phyloP scores from a whole-genome alignment of 2,329 filamentous ascomycete genomes.

The Chaetomium globosum region DNA sequence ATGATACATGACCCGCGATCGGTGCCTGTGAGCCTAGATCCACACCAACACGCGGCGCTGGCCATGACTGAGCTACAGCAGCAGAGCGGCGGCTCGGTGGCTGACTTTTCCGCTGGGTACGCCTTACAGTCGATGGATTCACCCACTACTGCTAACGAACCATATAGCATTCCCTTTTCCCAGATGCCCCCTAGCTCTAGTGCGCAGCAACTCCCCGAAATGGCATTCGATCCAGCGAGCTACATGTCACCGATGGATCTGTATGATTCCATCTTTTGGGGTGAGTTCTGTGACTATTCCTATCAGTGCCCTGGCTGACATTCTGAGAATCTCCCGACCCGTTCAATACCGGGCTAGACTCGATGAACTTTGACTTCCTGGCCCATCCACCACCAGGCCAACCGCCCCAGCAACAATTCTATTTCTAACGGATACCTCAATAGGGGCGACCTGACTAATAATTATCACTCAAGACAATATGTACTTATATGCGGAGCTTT shows the following conservation, averaged over 20 bases:
- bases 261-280: slow-evolving; percentile 70
- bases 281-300: slow-evolving; percentile 46
- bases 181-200: slow-evolving; percentile 18
- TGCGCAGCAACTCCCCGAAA: slow-evolving; percentile 45
- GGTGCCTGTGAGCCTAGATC: slow-evolving; percentile 44
- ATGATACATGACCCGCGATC: slow-evolving; percentile 17
- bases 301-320: slow-evolving; percentile 3
- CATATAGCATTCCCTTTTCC: slow-evolving; percentile 29
- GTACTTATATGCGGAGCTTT: not conserved
- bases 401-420: slow-evolving; percentile 57
- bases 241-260: slow-evolving; percentile 69
- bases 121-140: not conserved
- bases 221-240: slow-evolving; percentile 57
- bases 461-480: not conserved
- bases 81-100: slow-evolving; percentile 58
- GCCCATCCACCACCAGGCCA: slow-evolving; percentile 62
- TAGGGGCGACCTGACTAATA: not conserved
- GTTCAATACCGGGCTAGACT: slow-evolving; percentile 59
- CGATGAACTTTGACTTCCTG: slow-evolving; percentile 63
- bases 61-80: slow-evolving; percentile 69
- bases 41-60: slow-evolving; percentile 63
- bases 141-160: not conserved
- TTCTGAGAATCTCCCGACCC: slow-evolving; percentile 59
- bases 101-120: slow-evolving; percentile 49
- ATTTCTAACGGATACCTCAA: slow-evolving; percentile 47